phyloP scores from a whole-genome alignment of 1,284 basidiomycete genomes.

The Boletus sp. region DNA sequence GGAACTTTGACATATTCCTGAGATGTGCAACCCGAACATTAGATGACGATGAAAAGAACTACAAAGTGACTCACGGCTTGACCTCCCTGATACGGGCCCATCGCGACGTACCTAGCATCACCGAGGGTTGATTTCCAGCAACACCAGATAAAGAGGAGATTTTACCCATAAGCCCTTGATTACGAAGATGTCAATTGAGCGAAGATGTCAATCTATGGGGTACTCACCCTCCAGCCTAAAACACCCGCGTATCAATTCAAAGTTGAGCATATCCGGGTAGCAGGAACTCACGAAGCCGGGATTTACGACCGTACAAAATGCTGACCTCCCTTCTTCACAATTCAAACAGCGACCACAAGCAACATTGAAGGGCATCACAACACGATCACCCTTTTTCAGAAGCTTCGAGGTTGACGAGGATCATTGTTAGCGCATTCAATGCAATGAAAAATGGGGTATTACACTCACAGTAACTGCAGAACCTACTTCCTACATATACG shows the following conservation, averaged over 20 bases:
- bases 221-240: background rate
- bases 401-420: constrained; percentile 30
- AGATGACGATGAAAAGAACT: background rate
- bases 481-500: constrained; percentile 5
- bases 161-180: background rate
- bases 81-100: background rate
- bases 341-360: constrained; percentile 58
- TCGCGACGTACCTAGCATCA: background rate
- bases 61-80: background rate
- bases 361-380: constrained; percentile 61
- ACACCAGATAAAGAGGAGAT: background rate
- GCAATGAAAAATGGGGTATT: background rate
- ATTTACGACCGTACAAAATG: constrained; percentile 37
- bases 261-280: background rate
- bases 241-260: background rate
- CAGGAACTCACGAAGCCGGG: background rate
- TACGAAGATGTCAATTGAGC: background rate
- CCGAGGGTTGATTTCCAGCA: background rate
- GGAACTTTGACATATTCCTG: background rate
- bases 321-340: constrained; percentile 54
- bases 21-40: background rate
- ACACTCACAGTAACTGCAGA: constrained; percentile 10
- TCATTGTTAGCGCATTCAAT: background rate
- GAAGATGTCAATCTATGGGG: background rate
- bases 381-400: constrained; percentile 53